Evolutionary conservation across 495 filamentous ascomycete genomes (phyloP).

Genomic region (Lophiotrema nucula): DNA sequence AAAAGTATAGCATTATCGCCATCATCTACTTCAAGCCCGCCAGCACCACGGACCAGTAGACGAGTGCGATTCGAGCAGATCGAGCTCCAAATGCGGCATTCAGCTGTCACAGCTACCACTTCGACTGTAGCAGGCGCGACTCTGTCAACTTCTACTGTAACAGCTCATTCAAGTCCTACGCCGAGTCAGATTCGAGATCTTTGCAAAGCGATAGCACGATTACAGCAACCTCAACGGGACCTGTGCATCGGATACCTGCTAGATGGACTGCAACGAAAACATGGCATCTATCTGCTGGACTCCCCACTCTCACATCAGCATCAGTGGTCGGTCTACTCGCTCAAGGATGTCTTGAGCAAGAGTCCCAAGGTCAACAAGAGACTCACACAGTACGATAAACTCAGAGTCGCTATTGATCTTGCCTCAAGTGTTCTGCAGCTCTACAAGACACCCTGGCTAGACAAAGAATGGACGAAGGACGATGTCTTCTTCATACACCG

Average conservation of each 20-base stretch:
- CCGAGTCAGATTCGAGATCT: conserved; percentile 15
- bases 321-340: conserved; percentile 5
- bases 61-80: conserved; percentile 4
- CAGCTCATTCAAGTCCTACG: no score
- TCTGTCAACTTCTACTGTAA: background rate
- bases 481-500: conserved; percentile 33
- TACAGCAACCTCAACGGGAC: conserved; percentile 11
- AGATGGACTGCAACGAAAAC: conserved; percentile 4
- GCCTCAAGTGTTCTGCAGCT: conserved; percentile 43
- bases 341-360: background rate
- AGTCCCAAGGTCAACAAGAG: background rate
- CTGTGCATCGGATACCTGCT: conserved; percentile 17
- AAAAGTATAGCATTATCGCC: background rate
- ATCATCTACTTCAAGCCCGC: background rate
- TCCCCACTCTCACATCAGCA: background rate
- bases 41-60: background rate
- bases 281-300: conserved; percentile 15
- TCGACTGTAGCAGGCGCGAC: background rate
- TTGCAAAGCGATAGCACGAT: conserved; percentile 1
- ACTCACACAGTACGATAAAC: conserved; percentile 35
- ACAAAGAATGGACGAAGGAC: conserved; percentile 32
- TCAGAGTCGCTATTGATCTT: conserved; percentile 38
- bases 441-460: conserved; percentile 40
- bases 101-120: background rate
- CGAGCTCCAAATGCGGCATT: background rate